These are phyloP conservation scores for Penicillium tannophilum DNA, from an alignment of 495 filamentous ascomycete genomes.

Conservation along the genomic window DNA sequence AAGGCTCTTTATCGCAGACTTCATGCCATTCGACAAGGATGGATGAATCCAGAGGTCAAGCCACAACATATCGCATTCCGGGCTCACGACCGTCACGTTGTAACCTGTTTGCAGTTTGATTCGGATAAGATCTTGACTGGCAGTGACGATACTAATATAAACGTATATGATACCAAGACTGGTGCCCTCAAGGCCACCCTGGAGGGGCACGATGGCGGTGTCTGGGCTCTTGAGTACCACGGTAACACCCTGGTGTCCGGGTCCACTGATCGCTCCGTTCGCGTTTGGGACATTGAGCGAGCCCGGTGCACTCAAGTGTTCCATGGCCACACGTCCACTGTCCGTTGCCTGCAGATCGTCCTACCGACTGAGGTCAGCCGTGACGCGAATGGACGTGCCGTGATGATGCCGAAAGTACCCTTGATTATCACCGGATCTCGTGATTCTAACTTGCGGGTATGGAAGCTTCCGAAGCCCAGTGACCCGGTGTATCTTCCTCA, in stretches of 20 bases:
- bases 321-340: constrained; percentile 95
- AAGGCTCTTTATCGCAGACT: constrained; percentile 96
- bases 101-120: constrained; percentile 97
- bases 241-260: constrained; percentile 95
- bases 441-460: constrained; percentile 91
- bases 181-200: constrained; percentile 80
- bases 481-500: constrained; percentile 75
- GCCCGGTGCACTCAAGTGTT: constrained; percentile 92
- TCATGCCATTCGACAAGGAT: constrained; percentile 82
- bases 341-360: constrained; percentile 93
- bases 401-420: constrained; percentile 89
- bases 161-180: constrained; percentile 97
- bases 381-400: constrained; percentile 68
- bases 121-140: constrained; percentile 97
- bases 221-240: constrained; percentile 97
- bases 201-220: constrained; percentile 92
- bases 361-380: constrained; percentile 79
- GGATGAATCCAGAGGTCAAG: constrained; percentile 82
- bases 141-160: constrained; percentile 96
- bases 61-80: constrained; percentile 96
- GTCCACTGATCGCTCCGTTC: constrained; percentile 92
- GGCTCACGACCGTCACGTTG: constrained; percentile 93
- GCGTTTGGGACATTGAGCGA: constrained; percentile 95
- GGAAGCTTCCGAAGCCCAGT: constrained; percentile 85
- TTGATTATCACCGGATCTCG: constrained; percentile 97